Evolutionary conservation across 345 rosid genomes (phyloP).

Genomic region (Murraya paniculata): DNA sequence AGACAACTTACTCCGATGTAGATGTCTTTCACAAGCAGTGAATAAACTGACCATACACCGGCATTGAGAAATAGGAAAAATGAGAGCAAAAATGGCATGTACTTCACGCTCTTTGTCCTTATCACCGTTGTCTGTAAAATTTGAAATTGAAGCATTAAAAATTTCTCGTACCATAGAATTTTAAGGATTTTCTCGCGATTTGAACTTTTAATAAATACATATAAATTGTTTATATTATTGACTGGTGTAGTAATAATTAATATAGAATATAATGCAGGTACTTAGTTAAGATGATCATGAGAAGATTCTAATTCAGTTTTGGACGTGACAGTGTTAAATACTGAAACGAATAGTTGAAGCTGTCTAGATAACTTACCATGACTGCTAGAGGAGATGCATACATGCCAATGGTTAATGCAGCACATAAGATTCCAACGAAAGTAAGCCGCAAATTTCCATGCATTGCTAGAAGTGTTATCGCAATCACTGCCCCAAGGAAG

Average conservation of each 20-base stretch:
- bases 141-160: not conserved
- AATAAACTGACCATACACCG: slow-evolving; percentile 29
- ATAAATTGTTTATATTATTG: too few relatives aligned
- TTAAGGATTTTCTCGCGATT: too few relatives aligned
- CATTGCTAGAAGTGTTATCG: slow-evolving; percentile 40
- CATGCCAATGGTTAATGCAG: slow-evolving; percentile 51
- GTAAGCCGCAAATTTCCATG: slow-evolving; percentile 34
- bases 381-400: slow-evolving; percentile 52
- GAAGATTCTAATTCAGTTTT: not conserved
- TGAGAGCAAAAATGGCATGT: slow-evolving; percentile 46
- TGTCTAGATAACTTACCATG: slow-evolving; percentile 33
- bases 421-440: slow-evolving; percentile 49
- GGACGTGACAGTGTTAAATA: not conserved
- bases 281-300: too few relatives aligned
- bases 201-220: too few relatives aligned
- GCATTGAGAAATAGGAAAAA: slow-evolving; percentile 38
- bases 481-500: slow-evolving; percentile 45
- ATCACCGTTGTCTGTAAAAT: slow-evolving; percentile 29
- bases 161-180: not conserved
- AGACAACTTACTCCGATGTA: slow-evolving; percentile 35
- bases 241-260: too few relatives aligned
- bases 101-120: slow-evolving; percentile 33
- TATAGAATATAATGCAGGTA: too few relatives aligned
- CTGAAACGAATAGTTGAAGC: too few relatives aligned
- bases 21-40: slow-evolving; percentile 32